These are phyloP conservation scores for Tolypocladium sp. DNA, from an alignment of 2,329 filamentous ascomycete species.

Conservation along the genomic window DNA sequence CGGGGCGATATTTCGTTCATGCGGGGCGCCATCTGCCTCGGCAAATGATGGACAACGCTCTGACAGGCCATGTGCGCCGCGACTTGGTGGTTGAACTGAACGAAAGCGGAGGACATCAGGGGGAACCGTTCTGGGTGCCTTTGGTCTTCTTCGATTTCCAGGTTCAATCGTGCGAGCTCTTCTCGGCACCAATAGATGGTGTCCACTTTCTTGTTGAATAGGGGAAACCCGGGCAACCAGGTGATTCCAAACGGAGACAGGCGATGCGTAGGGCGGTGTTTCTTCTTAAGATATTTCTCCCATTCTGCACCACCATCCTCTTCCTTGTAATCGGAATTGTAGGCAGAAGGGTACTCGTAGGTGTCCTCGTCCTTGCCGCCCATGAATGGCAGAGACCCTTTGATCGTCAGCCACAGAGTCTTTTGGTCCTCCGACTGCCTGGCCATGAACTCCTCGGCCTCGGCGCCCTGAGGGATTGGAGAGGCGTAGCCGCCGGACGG, in stretches of 20 bases:
- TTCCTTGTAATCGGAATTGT: constrained; percentile 46
- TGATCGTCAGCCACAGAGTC: constrained; percentile 41
- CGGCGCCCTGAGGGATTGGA: constrained; percentile 49
- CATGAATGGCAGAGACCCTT: constrained; percentile 39
- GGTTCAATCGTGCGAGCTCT: constrained; percentile 77
- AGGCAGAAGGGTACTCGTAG: constrained; percentile 52
- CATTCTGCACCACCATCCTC: constrained; percentile 61
- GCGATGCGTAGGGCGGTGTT: constrained; percentile 77
- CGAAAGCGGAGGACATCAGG: constrained; percentile 91
- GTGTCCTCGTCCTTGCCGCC: constrained; percentile 30
- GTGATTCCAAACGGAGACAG: constrained; percentile 51
- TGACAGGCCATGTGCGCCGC: constrained; percentile 98
- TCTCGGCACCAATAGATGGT: constrained; percentile 86
- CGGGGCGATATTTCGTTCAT: constrained; percentile 88
- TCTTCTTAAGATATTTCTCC: constrained; percentile 73
- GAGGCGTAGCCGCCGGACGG: constrained; percentile 52
- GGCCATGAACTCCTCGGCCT: constrained; percentile 24
- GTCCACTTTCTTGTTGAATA: constrained; percentile 84
- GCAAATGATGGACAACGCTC: constrained; percentile 79
- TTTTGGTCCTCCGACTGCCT: constrained; percentile 30
- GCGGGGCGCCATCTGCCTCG: constrained; percentile 86
- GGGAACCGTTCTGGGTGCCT: constrained; percentile 77
- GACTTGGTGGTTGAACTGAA: constrained; percentile 97
- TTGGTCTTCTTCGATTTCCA: constrained; percentile 89
- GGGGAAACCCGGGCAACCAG: constrained; percentile 72